phyloP scores from a whole-genome alignment of 164 flowering plant genomes.

The Vitis cinerea region DNA sequence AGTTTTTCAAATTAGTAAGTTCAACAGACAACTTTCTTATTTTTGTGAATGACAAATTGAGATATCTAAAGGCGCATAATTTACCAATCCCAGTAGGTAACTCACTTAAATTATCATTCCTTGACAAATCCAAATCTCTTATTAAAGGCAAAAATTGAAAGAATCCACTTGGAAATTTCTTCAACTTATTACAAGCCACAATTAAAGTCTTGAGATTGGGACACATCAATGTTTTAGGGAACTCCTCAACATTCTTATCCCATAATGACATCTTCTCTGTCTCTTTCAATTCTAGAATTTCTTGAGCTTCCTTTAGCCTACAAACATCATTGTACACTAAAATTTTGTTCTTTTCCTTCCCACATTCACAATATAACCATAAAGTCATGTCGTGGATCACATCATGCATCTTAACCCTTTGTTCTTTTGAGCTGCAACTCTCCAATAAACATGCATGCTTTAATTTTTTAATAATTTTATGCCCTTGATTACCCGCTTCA shows the following conservation, averaged over 20 bases:
- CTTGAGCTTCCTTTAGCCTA: background rate
- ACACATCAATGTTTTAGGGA: background rate
- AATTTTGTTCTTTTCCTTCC: background rate
- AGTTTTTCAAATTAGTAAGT: conserved; percentile 2
- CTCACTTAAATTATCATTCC: too few relatives aligned
- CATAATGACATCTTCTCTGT: background rate
- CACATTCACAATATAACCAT: background rate
- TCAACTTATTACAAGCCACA: too few relatives aligned
- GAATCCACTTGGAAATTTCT: too few relatives aligned
- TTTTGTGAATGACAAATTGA: background rate
- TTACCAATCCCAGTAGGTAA: too few relatives aligned
- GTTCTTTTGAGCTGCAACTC: too few relatives aligned
- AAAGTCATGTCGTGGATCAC: conserved; percentile 14
- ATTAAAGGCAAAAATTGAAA: too few relatives aligned
- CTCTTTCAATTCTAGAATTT: background rate
- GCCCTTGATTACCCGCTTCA: conserved; percentile 5
- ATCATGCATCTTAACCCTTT: conserved; percentile 13
- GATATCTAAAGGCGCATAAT: background rate
- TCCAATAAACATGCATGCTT: conserved; percentile 7
- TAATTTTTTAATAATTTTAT: conserved; percentile 1
- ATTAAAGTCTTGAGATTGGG: too few relatives aligned
- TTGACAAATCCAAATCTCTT: too few relatives aligned
- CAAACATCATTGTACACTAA: background rate
- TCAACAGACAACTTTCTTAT: conserved; percentile 2
- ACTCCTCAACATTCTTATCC: background rate